These are phyloP conservation scores for Sugiyamaella sp. DNA, from an alignment of 1,139 yeast species.

Conservation along the genomic window DNA sequence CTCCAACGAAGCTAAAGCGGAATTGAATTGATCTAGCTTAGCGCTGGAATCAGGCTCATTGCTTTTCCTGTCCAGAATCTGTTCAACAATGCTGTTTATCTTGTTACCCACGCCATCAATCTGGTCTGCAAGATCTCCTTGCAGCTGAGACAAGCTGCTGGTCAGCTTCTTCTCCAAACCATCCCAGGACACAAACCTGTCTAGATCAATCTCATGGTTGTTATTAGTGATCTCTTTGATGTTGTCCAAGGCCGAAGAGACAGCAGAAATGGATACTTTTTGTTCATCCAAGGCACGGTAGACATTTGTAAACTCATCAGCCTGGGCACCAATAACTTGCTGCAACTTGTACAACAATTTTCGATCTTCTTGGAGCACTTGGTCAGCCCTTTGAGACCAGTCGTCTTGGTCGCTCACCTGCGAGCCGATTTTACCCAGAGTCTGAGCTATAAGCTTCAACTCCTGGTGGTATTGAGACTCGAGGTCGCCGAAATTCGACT, in stretches of 20 bases:
- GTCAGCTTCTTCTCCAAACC: conserved; percentile 18
- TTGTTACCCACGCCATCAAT: conserved; percentile 21
- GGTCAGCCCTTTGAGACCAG: conserved; percentile 22
- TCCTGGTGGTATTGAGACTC: conserved; percentile 24
- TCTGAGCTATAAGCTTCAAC: conserved; percentile 14
- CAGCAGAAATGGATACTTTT: not conserved
- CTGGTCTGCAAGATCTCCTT: conserved; percentile 15
- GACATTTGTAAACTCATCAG: conserved; percentile 21
- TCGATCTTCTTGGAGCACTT: conserved; percentile 15
- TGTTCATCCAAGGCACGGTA: conserved; percentile 19
- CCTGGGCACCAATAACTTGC: conserved; percentile 16
- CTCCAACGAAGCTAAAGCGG: conserved; percentile 4
- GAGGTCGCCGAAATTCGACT: conserved; percentile 17
- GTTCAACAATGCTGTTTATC: conserved; percentile 19
- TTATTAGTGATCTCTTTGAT: conserved; percentile 12
- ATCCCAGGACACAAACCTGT: conserved; percentile 21
- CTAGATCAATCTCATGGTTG: conserved; percentile 14
- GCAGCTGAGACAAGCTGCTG: conserved; percentile 18
- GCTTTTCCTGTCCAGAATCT: not conserved
- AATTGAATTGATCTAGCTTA: not conserved
- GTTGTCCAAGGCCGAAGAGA: conserved; percentile 15
- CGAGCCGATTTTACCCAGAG: conserved; percentile 12
- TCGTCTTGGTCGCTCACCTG: conserved; percentile 17
- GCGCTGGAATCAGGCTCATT: conserved; percentile 2
- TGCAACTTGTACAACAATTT: conserved; percentile 11